These are phyloP conservation scores for Penicillium psychrosexuale DNA, from an alignment of 2,329 filamentous ascomycete species.

Conservation along the genomic window DNA sequence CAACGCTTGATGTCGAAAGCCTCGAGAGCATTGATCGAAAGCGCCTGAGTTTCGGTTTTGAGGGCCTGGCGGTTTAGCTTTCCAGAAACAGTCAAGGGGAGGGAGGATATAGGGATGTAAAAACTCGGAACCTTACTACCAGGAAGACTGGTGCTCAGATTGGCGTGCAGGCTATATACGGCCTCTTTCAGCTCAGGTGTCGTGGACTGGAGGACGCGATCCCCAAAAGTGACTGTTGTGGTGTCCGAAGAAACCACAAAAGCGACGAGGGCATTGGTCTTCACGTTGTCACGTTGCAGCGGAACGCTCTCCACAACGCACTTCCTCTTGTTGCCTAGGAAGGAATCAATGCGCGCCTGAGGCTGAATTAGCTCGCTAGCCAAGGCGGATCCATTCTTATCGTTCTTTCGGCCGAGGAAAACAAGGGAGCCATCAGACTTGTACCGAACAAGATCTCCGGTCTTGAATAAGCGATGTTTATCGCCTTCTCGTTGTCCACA, in stretches of 20 bases:
- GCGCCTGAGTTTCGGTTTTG: slow-evolving; percentile 7
- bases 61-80: slow-evolving; percentile 33
- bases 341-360: slow-evolving; percentile 13
- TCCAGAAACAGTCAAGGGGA: slow-evolving; percentile 33
- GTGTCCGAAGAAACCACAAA: slow-evolving; percentile 19
- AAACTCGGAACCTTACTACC: slow-evolving; percentile 35
- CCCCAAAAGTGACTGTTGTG: background rate
- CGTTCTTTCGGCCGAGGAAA: slow-evolving; percentile 33
- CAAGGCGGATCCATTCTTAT: background rate
- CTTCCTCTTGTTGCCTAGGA: slow-evolving; percentile 17
- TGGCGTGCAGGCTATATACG: slow-evolving; percentile 16
- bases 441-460: slow-evolving; percentile 40
- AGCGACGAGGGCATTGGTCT: slow-evolving; percentile 12
- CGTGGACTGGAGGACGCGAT: slow-evolving; percentile 11
- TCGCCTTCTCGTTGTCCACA: slow-evolving; percentile 20
- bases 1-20: slow-evolving; percentile 22
- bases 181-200: slow-evolving; percentile 14
- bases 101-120: slow-evolving; percentile 32
- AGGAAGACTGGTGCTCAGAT: slow-evolving; percentile 28
- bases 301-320: slow-evolving; percentile 20
- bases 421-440: slow-evolving; percentile 36
- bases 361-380: slow-evolving; percentile 8
- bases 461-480: slow-evolving; percentile 31
- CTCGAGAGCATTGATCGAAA: slow-evolving; percentile 10
- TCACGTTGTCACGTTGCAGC: background rate